Conservation (phyloP, 2,329 filamentous ascomycete species). For the Periglandula ipomoeae region DNA sequence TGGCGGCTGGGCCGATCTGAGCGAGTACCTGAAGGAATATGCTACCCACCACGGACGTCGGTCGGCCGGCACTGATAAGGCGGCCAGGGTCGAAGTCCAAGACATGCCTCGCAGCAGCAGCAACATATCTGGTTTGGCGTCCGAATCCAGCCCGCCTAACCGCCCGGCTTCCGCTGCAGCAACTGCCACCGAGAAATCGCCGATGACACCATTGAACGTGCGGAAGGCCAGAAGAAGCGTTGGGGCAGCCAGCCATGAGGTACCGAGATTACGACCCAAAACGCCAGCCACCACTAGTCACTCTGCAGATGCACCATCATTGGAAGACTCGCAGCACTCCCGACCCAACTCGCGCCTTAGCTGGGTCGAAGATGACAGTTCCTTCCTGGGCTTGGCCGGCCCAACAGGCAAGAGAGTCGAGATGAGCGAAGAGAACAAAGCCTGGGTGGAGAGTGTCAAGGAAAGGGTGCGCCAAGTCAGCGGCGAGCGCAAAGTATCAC, state of each 20-base stretch:
- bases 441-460: slow-evolving; percentile 78
- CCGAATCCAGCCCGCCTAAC: slow-evolving; percentile 31
- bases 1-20: slow-evolving; percentile 95
- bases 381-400: slow-evolving; percentile 59
- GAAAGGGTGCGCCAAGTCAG: slow-evolving; percentile 67
- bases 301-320: slow-evolving; percentile 32
- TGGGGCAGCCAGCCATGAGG: slow-evolving; percentile 24
- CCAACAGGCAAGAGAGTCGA: slow-evolving; percentile 55
- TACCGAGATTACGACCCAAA: slow-evolving; percentile 26
- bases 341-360: slow-evolving; percentile 44
- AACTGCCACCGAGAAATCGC: slow-evolving; percentile 24
- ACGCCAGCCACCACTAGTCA: slow-evolving; percentile 32
- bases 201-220: slow-evolving; percentile 41
- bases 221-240: slow-evolving; percentile 44
- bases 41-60: slow-evolving; percentile 83
- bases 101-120: slow-evolving; percentile 31
- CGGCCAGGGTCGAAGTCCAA: slow-evolving; percentile 50
- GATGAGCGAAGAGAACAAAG: slow-evolving; percentile 63
- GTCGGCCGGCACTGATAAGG: slow-evolving; percentile 31
- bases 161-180: slow-evolving; percentile 31
- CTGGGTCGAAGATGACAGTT: slow-evolving; percentile 51
- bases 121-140: slow-evolving; percentile 13
- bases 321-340: slow-evolving; percentile 36
- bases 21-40: slow-evolving; percentile 90
- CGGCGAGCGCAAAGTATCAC: slow-evolving; percentile 38